Base-by-base conservation (phyloP, 208 protist species). In the Novymonas esmeraldas region DNA sequence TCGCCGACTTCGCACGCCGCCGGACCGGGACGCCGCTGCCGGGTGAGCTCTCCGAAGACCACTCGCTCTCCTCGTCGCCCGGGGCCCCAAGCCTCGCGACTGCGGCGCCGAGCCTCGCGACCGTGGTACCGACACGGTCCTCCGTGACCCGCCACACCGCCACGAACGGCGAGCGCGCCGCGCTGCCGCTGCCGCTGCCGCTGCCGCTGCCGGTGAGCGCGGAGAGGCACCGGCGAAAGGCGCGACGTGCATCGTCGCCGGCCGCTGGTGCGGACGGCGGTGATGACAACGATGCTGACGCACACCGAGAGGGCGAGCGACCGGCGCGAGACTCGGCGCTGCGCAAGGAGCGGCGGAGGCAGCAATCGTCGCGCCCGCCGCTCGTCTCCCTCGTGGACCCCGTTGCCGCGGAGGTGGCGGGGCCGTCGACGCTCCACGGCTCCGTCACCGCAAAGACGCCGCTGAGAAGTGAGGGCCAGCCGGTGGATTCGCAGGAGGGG, bases 91-190 rank as follows among this genome's bases (percentile, higher is more conserved):
- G 54, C n/a, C n/a, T n/a, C n/a, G n/a, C n/a, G n/a, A n/a, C 51
- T 22, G 59, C 51, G 2, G 41, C 42, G 13, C 33, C 34, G 67
- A 73, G 59, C 41, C 46, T 69, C 10, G 54, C 62, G 6, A 76
- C 62, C 4, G 13, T 65, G 20, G 70, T 38, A 20, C 62, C 70
- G 18, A 22, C 31, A 1, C 16, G 10, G 18, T 42, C 54, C 20
- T 68, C 61, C 4, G 3, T 11, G 14, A 31, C 5, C 2, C 34
- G 39, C 7, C 51, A 36, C 39, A 20, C 49, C 3, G 26, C 22
- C 14, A 60, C 42, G 31, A 64, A 42, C 0, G 26, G 20, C 22
- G 57, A 20, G 33, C n/a, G n/a, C n/a, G n/a, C n/a, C n/a, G n/a
- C n/a, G n/a, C n/a, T n/a, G n/a, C n/a, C n/a, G n/a, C n/a, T n/a